phyloP scores from a whole-genome alignment of 2,329 filamentous ascomycete species.

The Simplicillium sp. region DNA sequence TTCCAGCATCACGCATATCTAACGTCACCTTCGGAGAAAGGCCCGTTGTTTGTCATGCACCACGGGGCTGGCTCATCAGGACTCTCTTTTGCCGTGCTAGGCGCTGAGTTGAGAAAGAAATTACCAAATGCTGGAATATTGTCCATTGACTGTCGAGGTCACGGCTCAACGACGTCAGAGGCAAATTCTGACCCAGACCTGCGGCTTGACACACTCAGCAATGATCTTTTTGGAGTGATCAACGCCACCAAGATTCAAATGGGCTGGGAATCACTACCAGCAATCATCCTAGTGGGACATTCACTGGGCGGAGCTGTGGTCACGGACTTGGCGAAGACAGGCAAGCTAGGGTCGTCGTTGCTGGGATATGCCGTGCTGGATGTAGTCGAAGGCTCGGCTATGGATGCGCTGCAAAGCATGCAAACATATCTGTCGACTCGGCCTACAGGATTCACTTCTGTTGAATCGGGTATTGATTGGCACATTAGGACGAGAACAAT shows the following conservation, averaged over 20 bases:
- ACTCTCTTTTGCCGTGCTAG: slow-evolving; percentile 79
- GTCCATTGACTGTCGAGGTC: slow-evolving; percentile 76
- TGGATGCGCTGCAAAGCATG: slow-evolving; percentile 93
- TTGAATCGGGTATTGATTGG: slow-evolving; percentile 84
- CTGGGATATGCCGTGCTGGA: slow-evolving; percentile 87
- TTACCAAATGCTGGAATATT: slow-evolving; percentile 76
- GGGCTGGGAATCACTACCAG: slow-evolving; percentile 65
- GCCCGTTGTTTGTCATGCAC: slow-evolving; percentile 84
- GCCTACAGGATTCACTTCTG: slow-evolving; percentile 65
- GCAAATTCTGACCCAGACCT: slow-evolving; percentile 46
- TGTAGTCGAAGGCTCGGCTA: slow-evolving; percentile 90
- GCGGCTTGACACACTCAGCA: slow-evolving; percentile 60
- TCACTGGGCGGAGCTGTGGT: slow-evolving; percentile 88
- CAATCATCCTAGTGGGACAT: slow-evolving; percentile 78
- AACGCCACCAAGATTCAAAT: slow-evolving; percentile 56
- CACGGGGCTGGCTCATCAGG: slow-evolving; percentile 92
- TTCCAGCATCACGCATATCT: slow-evolving; percentile 79
- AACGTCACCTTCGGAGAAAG: slow-evolving; percentile 65
- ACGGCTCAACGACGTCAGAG: slow-evolving; percentile 60
- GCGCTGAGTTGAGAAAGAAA: slow-evolving; percentile 64
- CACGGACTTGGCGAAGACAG: slow-evolving; percentile 66
- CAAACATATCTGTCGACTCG: slow-evolving; percentile 79
- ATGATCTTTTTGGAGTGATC: slow-evolving; percentile 64
- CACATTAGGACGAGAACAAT: slow-evolving; percentile 84
- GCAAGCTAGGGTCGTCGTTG: slow-evolving; percentile 55